Conservation (phyloP, 768 basidiomycete species). For the Boletus eberwhitei region DNA sequence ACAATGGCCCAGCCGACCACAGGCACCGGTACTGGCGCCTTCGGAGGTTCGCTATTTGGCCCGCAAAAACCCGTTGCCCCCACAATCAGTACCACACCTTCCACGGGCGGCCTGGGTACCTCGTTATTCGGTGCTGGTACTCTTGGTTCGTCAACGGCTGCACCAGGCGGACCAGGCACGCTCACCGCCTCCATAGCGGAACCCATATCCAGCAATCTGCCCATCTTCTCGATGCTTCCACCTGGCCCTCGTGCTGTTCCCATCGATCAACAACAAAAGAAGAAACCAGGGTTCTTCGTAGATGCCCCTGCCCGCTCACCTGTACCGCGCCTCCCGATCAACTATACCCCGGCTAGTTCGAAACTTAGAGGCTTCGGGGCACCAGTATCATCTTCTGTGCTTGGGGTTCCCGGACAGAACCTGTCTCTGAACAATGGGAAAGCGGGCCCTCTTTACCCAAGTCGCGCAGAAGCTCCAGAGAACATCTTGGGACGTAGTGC, state of each 20-base stretch:
- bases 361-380: slow-evolving; percentile 67
- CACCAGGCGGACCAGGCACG: slow-evolving; percentile 50
- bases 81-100: slow-evolving; percentile 41
- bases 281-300: slow-evolving; percentile 74
- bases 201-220: slow-evolving; percentile 69
- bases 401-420: slow-evolving; percentile 29
- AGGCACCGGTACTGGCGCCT: slow-evolving; percentile 28
- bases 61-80: slow-evolving; percentile 49
- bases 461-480: slow-evolving; percentile 54
- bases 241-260: slow-evolving; percentile 62
- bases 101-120: slow-evolving; percentile 35
- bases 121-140: slow-evolving; percentile 39
- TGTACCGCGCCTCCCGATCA: slow-evolving; percentile 58
- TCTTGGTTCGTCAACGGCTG: slow-evolving; percentile 40
- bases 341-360: slow-evolving; percentile 59
- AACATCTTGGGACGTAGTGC: slow-evolving; percentile 53
- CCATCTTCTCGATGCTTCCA: slow-evolving; percentile 73
- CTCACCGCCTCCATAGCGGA: slow-evolving; percentile 88
- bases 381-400: slow-evolving; percentile 39
- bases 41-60: slow-evolving; percentile 48
- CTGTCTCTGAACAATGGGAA: slow-evolving; percentile 55
- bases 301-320: slow-evolving; percentile 74
- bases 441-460: slow-evolving; percentile 52
- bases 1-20: slow-evolving; percentile 35
- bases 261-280: slow-evolving; percentile 64